These are phyloP conservation scores for Boechera divaricarpa DNA, from an alignment of 345 rosid species.

Conservation along the genomic window DNA sequence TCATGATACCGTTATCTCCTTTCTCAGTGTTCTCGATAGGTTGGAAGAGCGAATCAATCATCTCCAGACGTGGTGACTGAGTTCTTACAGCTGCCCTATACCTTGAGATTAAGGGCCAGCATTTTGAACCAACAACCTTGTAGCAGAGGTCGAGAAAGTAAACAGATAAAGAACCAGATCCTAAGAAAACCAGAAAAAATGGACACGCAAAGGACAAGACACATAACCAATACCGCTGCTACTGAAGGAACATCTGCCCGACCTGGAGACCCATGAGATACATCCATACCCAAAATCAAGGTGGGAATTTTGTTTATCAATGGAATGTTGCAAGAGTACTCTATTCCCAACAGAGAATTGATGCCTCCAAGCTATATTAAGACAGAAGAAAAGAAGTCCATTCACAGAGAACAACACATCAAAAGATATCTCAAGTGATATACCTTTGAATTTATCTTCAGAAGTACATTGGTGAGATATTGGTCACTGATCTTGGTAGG, in stretches of 20 bases:
- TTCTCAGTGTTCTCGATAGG: constrained; percentile 56
- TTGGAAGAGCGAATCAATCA: constrained; percentile 84
- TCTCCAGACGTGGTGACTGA: constrained; percentile 83
- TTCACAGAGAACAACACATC: neutral
- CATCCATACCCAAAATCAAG: constrained; percentile 96
- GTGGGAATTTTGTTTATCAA: constrained; percentile 73
- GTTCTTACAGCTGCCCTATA: constrained; percentile 89
- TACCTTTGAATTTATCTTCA: constrained; percentile 93
- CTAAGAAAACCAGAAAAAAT: constrained; percentile 9
- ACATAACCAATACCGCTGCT: constrained; percentile 65
- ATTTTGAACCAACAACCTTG: constrained; percentile 88
- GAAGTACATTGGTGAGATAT: constrained; percentile 85
- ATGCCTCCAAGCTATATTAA: constrained; percentile 83
- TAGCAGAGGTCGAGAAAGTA: constrained; percentile 21
- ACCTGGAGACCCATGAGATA: constrained; percentile 94
- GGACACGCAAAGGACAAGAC: constrained; percentile 2
- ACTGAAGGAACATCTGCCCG: constrained; percentile 73
- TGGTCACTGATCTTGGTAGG: constrained; percentile 77
- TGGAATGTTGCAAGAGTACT: constrained; percentile 57
- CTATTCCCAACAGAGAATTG: constrained; percentile 81
- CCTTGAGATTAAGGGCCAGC: constrained; percentile 85
- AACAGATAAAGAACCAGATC: constrained; percentile 24
- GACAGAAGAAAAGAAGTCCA: constrained; percentile 29
- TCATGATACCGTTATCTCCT: constrained; percentile 78
- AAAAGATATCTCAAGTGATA: constrained; percentile 6